Evolutionary conservation across 2,329 filamentous ascomycete genomes (phyloP), one percentile per base, ranked within the genome.

Genomic region (Colletotrichum australisinense): DNA sequence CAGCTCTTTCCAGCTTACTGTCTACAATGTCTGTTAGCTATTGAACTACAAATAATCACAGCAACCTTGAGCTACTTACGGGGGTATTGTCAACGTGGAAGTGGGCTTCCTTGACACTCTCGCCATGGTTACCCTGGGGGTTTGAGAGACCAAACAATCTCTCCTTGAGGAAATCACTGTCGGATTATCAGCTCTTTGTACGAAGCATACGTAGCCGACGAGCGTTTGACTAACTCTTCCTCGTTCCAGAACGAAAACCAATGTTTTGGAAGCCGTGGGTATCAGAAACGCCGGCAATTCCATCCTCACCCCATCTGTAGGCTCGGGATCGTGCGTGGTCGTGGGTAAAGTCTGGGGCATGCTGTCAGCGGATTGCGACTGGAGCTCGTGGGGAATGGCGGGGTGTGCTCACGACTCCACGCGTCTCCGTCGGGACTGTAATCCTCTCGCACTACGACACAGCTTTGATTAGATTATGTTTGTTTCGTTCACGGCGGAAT

Each of bases 81-180:
- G 96, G 96, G 32, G 94, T 97, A 82, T 98, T 98, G 84, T 98
- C 96, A 72, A 98, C 85, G 83, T 98, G 96, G 80, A 98, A 98
- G 84, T 98, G 95, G 68, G 94, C 94, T 85, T 98, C 96, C 84
- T 98, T 98, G 87, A 98, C 89, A 81, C 95, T 97, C 85, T 98
- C 97, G 76, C 97, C 97, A 85, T 98, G 97, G 80, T 98, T 98
- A 77, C 96, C 96, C 84, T 98, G 95, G 3, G 96, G 95, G 81
- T 98, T 98, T 63, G 96, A 98, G 67, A 98, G 88, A 68, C 96
- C 96, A 80, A 98, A 98, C 5, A 98, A 90, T 75, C 97, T 92
- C 83, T 98, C 97, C 84, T 98, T 98, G 78, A 98, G 88, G 81
- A 96, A 97, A 69, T 95, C 93, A 82, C 95, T 97, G 77, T 24